Evolutionary conservation across 257 asterid genomes (phyloP).

Genomic region (Nicotiana tomentosiformis): DNA sequence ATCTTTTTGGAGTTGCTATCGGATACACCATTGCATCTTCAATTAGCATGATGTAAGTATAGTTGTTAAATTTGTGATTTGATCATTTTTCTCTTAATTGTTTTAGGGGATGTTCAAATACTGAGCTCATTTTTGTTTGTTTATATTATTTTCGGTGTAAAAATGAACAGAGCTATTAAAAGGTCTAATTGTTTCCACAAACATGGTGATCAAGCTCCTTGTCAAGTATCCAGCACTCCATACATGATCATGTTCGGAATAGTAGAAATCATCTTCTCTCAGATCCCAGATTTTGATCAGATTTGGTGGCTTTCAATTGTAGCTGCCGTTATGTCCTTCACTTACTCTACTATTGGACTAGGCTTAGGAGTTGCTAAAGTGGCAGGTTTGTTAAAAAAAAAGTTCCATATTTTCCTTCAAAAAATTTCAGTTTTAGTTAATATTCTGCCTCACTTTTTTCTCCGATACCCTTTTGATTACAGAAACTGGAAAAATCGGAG

Average conservation of each 20-base stretch:
- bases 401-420: neutral
- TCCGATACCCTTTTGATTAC: neutral
- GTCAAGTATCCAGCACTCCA: slow-evolving; percentile 37
- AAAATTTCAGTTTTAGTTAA: neutral
- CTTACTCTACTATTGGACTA: slow-evolving; percentile 47
- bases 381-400: slow-evolving; percentile 25
- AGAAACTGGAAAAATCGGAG: slow-evolving; percentile 56
- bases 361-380: slow-evolving; percentile 51
- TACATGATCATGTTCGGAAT: slow-evolving; percentile 50
- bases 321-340: slow-evolving; percentile 54
- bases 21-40: slow-evolving; percentile 91
- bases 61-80: slow-evolving; percentile 53
- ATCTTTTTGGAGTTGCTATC: slow-evolving; percentile 87
- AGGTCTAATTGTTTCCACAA: slow-evolving; percentile 42
- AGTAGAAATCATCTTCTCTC: slow-evolving; percentile 38
- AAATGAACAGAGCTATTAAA: slow-evolving; percentile 36
- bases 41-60: slow-evolving; percentile 47
- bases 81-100: slow-evolving; percentile 22
- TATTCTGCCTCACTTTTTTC: neutral
- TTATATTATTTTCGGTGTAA: neutral
- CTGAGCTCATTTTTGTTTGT: slow-evolving; percentile 10
- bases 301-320: slow-evolving; percentile 53
- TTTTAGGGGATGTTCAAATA: slow-evolving; percentile 19
- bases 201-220: slow-evolving; percentile 32
- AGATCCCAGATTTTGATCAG: slow-evolving; percentile 48